Evolutionary conservation across 306 rosid genomes (phyloP), one percentile per base, ranked within the genome.

Genomic region (Calophaca sinica): DNA sequence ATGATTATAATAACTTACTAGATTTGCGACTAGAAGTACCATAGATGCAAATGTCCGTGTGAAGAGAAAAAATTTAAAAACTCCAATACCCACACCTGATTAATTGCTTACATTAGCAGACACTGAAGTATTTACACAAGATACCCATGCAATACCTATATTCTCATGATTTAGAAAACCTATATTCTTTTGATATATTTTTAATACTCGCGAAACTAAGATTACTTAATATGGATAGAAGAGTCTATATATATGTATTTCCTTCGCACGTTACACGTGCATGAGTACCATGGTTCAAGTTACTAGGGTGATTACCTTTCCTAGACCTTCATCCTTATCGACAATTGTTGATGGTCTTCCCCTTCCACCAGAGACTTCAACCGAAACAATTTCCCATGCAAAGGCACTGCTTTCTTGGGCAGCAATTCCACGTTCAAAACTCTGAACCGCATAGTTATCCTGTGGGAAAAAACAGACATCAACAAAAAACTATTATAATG

Each of bases 321-420:
- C 99, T 14, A 88, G 82, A 71, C 98, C 96, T 80, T 96, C 99
- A 70, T 96, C 99, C 84, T 82, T 89, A 64, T 89, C 91, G 55
- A 96, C 91, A 51, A 84, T 58, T 3, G 86, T 89, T 35, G 98
- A 82, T 74, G 99, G 99, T 75, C 53, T 96, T 80, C 98, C 99
- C 87, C 97, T 92, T 59, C 99, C 99, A 45, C 97, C 99, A 45
- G 96, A 84, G 83, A 96, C 99, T 77, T 96, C 98, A 85, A 92
- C 97, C 32, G 99, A 92, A 81, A 81, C 89, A 72, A 92, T 90
- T 88, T 96, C 99, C 99, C 98, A 96, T 36, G 85, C 55, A 80
- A 96, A 96, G 71, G 91, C 86, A 49, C 87, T 87, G 79, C 84
- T 54, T 5, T 86, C 89, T 85, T 92, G 89, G 82, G 99, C 97